These are phyloP conservation scores for Stentor coeruleus DNA, from an alignment of 73 alveolate genomes.

Conservation along the genomic window DNA sequence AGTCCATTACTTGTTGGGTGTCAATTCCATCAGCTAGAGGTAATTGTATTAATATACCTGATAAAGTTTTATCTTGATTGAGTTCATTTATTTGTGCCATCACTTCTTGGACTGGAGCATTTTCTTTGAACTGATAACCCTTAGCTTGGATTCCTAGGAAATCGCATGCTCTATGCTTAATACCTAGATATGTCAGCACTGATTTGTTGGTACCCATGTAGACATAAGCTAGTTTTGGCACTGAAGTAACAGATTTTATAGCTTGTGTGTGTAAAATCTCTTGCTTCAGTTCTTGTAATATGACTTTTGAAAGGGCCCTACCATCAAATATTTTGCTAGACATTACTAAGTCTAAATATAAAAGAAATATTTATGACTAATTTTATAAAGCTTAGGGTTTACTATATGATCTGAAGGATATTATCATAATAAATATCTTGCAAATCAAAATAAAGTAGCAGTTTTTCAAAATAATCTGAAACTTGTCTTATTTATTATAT, in stretches of 20 bases:
- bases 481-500: too few species aligned
- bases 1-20: constrained; percentile 44
- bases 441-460: too few species aligned
- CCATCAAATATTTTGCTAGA: neutral
- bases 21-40: constrained; percentile 45
- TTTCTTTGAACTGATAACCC: constrained; percentile 36
- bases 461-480: too few species aligned
- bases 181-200: constrained; percentile 33
- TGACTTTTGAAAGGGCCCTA: neutral
- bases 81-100: constrained; percentile 44
- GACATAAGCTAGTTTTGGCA: neutral
- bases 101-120: constrained; percentile 50
- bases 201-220: constrained; percentile 2
- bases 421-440: too few species aligned
- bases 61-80: constrained; percentile 49
- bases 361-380: too few species aligned
- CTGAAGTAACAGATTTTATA: neutral
- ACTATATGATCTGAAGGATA: too few species aligned
- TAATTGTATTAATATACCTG: constrained; percentile 49
- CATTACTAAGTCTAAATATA: too few species aligned
- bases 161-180: constrained; percentile 67
- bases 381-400: too few species aligned
- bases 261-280: neutral
- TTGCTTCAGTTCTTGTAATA: neutral
- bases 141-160: constrained; percentile 51